These are phyloP conservation scores for Arthrobotrys pseudoclavata DNA, from an alignment of 2,329 filamentous ascomycete genomes.

Conservation along the genomic window DNA sequence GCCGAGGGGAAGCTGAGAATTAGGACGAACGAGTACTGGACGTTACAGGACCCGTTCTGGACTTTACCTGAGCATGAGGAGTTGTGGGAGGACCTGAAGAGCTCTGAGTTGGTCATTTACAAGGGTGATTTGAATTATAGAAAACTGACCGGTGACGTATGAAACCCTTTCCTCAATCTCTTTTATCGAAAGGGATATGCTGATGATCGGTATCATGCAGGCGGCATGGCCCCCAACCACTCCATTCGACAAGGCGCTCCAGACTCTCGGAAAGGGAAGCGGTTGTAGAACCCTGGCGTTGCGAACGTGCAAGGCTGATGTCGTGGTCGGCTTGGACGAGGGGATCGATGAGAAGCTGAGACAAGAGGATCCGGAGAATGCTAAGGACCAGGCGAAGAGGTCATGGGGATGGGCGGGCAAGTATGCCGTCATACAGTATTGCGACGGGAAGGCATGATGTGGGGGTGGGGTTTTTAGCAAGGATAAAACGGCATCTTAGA, in stretches of 20 bases:
- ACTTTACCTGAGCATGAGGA: conserved; percentile 79
- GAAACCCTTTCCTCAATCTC: conserved; percentile 67
- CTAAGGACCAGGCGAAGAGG: conserved; percentile 74
- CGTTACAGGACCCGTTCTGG: conserved; percentile 88
- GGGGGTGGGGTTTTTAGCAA: background rate
- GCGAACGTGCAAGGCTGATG: conserved; percentile 95
- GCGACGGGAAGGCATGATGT: conserved; percentile 72
- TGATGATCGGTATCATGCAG: conserved; percentile 69
- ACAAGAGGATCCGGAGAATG: conserved; percentile 68
- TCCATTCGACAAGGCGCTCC: conserved; percentile 85
- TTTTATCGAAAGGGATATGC: background rate
- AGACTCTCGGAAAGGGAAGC: conserved; percentile 83
- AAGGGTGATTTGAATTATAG: conserved; percentile 98
- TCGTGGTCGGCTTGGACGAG: conserved; percentile 85
- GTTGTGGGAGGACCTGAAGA: conserved; percentile 81
- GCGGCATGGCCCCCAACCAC: conserved; percentile 88
- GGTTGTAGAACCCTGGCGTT: conserved; percentile 87
- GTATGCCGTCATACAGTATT: conserved; percentile 94
- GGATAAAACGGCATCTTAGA: conserved; percentile 4
- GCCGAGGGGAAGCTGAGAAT: conserved; percentile 86
- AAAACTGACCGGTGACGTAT: conserved; percentile 83
- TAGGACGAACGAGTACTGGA: conserved; percentile 92
- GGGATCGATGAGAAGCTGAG: conserved; percentile 87
- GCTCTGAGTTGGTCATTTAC: conserved; percentile 90
- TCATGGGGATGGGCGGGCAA: conserved; percentile 97